Evolutionary conservation across 2,329 filamentous ascomycete species (phyloP).

Genomic region (Trichophyton schoenleinii): DNA sequence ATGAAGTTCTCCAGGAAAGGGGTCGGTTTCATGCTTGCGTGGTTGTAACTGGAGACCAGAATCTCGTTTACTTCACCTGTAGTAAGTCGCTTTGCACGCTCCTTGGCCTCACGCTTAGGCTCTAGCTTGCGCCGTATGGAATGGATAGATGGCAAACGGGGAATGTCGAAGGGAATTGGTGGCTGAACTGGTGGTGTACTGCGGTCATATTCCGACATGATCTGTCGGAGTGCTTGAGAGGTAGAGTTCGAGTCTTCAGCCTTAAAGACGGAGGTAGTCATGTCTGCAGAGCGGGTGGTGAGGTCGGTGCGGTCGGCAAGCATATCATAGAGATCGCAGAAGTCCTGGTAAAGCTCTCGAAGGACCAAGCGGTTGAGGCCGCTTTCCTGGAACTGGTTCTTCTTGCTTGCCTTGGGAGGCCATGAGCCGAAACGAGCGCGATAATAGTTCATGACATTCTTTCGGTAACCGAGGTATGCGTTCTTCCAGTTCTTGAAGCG

Average conservation of each 20-base stretch:
- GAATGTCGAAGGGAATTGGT: constrained; percentile 80
- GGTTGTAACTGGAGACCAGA: constrained; percentile 70
- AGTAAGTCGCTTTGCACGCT: constrained; percentile 59
- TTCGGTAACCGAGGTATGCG: constrained; percentile 61
- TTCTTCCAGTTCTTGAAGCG: constrained; percentile 75
- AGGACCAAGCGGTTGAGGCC: constrained; percentile 78
- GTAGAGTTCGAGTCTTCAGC: constrained; percentile 41
- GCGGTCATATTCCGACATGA: constrained; percentile 78
- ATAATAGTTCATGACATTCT: constrained; percentile 60
- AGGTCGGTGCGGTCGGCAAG: constrained; percentile 66
- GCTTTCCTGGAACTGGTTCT: constrained; percentile 74
- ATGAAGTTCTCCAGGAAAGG: constrained; percentile 37
- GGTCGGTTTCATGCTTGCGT: constrained; percentile 48
- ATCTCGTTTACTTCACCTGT: constrained; percentile 65
- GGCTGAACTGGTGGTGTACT: constrained; percentile 82
- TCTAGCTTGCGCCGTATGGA: constrained; percentile 54
- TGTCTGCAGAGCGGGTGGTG: constrained; percentile 66
- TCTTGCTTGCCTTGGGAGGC: constrained; percentile 88
- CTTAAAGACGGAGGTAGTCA: constrained; percentile 44
- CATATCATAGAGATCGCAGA: constrained; percentile 77
- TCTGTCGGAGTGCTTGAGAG: constrained; percentile 58
- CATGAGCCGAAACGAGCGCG: constrained; percentile 57
- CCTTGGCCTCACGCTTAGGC: constrained; percentile 60
- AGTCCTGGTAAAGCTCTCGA: constrained; percentile 69
- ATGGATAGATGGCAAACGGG: constrained; percentile 59